Conservation (phyloP, 352 stramenopile species). For the Achlya hypogyna region DNA sequence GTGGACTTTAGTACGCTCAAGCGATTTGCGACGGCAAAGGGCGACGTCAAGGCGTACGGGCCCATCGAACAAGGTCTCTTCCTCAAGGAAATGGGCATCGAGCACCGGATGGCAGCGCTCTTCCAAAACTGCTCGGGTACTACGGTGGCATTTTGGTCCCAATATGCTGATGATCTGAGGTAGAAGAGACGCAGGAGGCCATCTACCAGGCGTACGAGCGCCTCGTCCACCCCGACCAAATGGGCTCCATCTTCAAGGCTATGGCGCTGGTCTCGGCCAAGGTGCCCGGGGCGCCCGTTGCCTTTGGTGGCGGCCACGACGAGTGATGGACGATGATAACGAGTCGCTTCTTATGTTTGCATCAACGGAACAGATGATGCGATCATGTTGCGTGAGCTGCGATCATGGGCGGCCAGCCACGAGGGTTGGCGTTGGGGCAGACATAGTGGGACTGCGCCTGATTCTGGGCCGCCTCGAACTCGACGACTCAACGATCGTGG, state of each 20-base stretch:
- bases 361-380: no score
- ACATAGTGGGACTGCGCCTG: neutral
- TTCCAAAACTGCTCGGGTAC: slow-evolving; percentile 74
- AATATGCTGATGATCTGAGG: slow-evolving; percentile 23
- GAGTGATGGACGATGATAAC: neutral
- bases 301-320: neutral
- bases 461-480: neutral
- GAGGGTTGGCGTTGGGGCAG: no score
- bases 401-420: no score
- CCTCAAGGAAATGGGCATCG: slow-evolving; percentile 92
- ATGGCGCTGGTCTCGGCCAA: slow-evolving; percentile 63
- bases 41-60: slow-evolving; percentile 67
- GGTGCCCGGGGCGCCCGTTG: slow-evolving; percentile 3
- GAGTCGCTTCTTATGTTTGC: neutral
- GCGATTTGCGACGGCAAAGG: slow-evolving; percentile 46
- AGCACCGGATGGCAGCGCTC: slow-evolving; percentile 84
- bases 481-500: no score
- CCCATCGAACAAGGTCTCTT: slow-evolving; percentile 89
- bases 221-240: slow-evolving; percentile 86
- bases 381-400: no score
- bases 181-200: slow-evolving; percentile 79
- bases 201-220: slow-evolving; percentile 89
- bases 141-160: neutral
- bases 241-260: slow-evolving; percentile 92
- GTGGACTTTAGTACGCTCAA: slow-evolving; percentile 82